Evolutionary conservation across 1,139 yeast genomes (phyloP), one percentile per base, ranked within the genome.

Genomic region (Yamadazyma buinensis): DNA sequence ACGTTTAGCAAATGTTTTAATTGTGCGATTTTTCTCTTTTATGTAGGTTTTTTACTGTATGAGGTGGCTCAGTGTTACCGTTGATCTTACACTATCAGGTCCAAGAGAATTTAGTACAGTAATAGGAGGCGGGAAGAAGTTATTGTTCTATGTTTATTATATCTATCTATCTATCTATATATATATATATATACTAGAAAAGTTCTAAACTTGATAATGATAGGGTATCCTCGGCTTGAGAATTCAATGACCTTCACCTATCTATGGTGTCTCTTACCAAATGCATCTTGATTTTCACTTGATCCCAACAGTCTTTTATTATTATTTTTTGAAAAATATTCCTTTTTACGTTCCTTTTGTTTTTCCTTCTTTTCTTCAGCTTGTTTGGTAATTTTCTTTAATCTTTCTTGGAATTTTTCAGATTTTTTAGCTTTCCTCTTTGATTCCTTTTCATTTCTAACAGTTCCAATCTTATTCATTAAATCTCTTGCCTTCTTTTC

Each of bases 401-500:
- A 67, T 54, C 84, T 77, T 40, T 81, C 92, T 46, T 75, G 75
- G 52, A 87, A 80, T 60, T 86, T 83, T 32, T 79, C 94, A 32
- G 69, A 75, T 61, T 87, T 87, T 67, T 87, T 88, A 23, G 75
- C 68, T 49, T 67, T 74, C 45, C 83, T 77, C 76, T 84, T 88
- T 33, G 78, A 74, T 26, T 86, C 96, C 66, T 92, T 92, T 39
- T 84, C 95, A 51, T 81, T 85, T 49, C 86, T 77, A 35, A 94
- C 67, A 0, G 97, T 86, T 47, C 84, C 77, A 36, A 92, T 80
- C 63, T 86, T 86, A 57, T 84, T 94, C 74, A 92, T 77, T 61
- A 92, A 75, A 28, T 87, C 84, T 48, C 97, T 77, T 15, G 95
- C 92, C 66, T 86, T 85, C 80, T 86, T 87, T 57, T 90, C 97